A percentile compares a stretch with the other conserved stretches of the same genome.
These are phyloP conservation scores for Neurospora sp. DNA, from an alignment of 495 filamentous ascomycete species.

Conservation along the genomic window DNA sequence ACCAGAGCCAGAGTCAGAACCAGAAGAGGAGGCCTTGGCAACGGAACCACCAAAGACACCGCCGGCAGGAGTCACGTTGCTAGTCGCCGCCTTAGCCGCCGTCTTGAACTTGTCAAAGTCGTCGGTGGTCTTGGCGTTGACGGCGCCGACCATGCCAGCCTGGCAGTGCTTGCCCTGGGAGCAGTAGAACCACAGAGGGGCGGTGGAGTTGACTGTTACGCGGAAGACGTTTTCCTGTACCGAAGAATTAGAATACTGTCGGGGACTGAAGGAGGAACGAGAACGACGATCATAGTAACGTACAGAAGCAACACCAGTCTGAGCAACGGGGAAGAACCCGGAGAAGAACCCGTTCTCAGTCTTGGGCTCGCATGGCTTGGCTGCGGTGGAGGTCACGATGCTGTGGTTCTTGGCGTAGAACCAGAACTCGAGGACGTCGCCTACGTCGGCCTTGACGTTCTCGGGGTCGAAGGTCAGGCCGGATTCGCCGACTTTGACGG, in stretches of 20 bases:
- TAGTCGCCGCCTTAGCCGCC: conserved; percentile 8
- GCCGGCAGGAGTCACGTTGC: conserved; percentile 7
- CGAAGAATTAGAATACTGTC: neutral
- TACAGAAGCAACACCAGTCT: conserved; percentile 15
- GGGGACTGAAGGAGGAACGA: neutral
- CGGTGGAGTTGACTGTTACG: conserved; percentile 40
- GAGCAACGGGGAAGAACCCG: conserved; percentile 30
- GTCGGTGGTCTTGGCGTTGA: conserved; percentile 16
- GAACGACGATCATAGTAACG: neutral
- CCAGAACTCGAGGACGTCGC: conserved; percentile 45
- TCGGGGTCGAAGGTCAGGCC: conserved; percentile 24
- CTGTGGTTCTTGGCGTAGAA: conserved; percentile 43
- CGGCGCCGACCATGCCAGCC: conserved; percentile 27
- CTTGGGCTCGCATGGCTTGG: conserved; percentile 35
- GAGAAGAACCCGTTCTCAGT: conserved; percentile 33
- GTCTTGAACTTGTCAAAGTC: conserved; percentile 13
- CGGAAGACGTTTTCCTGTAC: conserved; percentile 31
- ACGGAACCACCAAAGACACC: conserved; percentile 14
- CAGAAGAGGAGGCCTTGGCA: neutral
- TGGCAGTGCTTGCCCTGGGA: conserved; percentile 26
- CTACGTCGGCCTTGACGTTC: conserved; percentile 27
- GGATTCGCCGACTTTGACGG: conserved; percentile 16
- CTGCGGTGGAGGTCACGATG: conserved; percentile 37
- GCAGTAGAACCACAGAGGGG: conserved; percentile 48
- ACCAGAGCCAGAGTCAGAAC: neutral